Evolutionary conservation across 2,329 filamentous ascomycete species (phyloP).

Genomic region (Ilyonectria destructans): DNA sequence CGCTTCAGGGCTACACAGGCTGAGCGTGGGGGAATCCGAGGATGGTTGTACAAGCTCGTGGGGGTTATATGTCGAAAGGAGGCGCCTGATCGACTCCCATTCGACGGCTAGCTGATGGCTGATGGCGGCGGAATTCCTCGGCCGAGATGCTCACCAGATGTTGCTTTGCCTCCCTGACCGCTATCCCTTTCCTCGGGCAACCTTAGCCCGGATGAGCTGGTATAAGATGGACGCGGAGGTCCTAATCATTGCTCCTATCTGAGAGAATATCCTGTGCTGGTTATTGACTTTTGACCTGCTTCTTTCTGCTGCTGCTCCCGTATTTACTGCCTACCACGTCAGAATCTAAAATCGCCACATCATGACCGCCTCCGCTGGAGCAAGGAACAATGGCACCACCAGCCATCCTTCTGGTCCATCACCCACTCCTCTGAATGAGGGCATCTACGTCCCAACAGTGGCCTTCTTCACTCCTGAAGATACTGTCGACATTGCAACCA

Average conservation of each 20-base stretch:
- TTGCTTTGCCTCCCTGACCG: conserved; percentile 5
- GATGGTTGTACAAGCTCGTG: conserved; percentile 28
- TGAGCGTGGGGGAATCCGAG: conserved; percentile 27
- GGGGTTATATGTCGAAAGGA: conserved; percentile 20
- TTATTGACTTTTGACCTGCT: background rate
- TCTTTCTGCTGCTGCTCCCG: background rate
- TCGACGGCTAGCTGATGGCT: conserved; percentile 6
- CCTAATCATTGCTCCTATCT: background rate
- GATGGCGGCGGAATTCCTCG: conserved; percentile 8
- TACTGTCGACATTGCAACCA: conserved; percentile 69
- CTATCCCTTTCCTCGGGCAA: conserved; percentile 2
- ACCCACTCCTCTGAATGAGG: conserved; percentile 45
- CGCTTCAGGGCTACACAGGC: conserved; percentile 13
- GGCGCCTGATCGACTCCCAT: conserved; percentile 9
- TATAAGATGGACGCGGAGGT: conserved; percentile 12
- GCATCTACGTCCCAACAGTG: conserved; percentile 76
- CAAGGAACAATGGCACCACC: conserved; percentile 12
- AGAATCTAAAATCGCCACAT: background rate
- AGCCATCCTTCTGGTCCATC: background rate
- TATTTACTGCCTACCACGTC: background rate
- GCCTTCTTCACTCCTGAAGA: conserved; percentile 73
- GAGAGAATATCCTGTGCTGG: background rate
- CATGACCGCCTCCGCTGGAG: conserved; percentile 31
- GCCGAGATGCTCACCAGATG: conserved; percentile 12
- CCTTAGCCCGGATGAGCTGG: background rate